Conservation (phyloP, 2,329 filamentous ascomycete species). For the Teratosphaeria zuluensis region DNA sequence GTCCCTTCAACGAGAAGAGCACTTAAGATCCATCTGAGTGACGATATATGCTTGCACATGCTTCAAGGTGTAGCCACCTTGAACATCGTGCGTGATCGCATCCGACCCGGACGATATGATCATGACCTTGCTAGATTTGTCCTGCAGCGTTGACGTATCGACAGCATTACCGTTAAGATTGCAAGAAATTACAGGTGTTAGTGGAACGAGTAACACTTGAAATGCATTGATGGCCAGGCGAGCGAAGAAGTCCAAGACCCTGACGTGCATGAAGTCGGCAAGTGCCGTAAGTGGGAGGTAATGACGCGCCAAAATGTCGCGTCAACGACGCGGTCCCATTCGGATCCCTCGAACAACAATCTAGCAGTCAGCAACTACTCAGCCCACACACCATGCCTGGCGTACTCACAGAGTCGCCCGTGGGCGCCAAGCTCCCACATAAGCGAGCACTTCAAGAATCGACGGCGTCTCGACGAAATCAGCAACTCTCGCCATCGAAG, state of each 20-base stretch:
- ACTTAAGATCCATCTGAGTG: not conserved
- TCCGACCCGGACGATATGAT: not conserved
- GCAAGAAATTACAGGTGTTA: too few species aligned
- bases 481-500: constrained; percentile 52
- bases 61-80: too few species aligned
- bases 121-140: not conserved
- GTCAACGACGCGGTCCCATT: not conserved
- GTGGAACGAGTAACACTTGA: too few species aligned
- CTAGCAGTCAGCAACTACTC: not conserved
- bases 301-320: not conserved
- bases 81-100: not conserved
- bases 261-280: not conserved
- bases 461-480: constrained; percentile 35
- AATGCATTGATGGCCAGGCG: not conserved
- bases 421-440: constrained; percentile 24
- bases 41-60: not conserved
- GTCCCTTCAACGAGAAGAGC: too few species aligned
- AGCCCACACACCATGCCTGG: constrained; percentile 21
- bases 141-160: not conserved
- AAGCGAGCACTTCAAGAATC: constrained; percentile 40
- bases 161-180: too few species aligned
- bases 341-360: not conserved
- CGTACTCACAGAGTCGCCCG: constrained; percentile 18
- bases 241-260: not conserved
- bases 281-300: not conserved